Evolutionary conservation across 2,329 filamentous ascomycete genomes (phyloP).

Genomic region (Aspergillus glaucus): DNA sequence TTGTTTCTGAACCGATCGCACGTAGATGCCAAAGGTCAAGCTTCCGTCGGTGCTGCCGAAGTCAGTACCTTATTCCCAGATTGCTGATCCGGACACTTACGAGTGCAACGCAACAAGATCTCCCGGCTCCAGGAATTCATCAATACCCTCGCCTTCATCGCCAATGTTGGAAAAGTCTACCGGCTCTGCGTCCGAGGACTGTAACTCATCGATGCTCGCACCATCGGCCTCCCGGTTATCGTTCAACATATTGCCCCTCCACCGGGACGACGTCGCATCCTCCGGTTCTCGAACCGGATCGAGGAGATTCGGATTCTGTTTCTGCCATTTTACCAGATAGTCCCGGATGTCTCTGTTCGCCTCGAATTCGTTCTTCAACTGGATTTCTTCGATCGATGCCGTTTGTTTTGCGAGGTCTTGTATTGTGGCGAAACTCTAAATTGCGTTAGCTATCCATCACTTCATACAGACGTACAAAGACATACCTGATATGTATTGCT

Average conservation of each 20-base stretch:
- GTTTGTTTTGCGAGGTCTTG: slow-evolving; percentile 4
- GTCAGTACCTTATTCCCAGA: too few species aligned
- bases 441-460: neutral
- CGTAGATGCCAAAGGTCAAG: slow-evolving; percentile 33
- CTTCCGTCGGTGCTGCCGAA: slow-evolving; percentile 13
- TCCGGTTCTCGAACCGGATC: slow-evolving; percentile 24
- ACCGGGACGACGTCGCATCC: slow-evolving; percentile 11
- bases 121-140: slow-evolving; percentile 32
- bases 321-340: slow-evolving; percentile 38
- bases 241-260: slow-evolving; percentile 30
- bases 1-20: slow-evolving; percentile 35
- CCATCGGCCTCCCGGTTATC: slow-evolving; percentile 23
- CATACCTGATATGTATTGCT: neutral
- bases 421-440: neutral
- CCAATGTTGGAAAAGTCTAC: slow-evolving; percentile 20
- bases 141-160: slow-evolving; percentile 24
- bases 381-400: slow-evolving; percentile 21
- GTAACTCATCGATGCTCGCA: slow-evolving; percentile 18
- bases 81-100: slow-evolving; percentile 15
- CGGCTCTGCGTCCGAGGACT: slow-evolving; percentile 17
- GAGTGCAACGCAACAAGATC: slow-evolving; percentile 33
- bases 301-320: slow-evolving; percentile 19
- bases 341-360: slow-evolving; percentile 33
- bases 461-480: neutral
- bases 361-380: slow-evolving; percentile 28